Percentiles rank a stretch among this genome's conserved stretches.
Conservation (phyloP, 78 protist genomes). For the Ministeria vibrans region DNA sequence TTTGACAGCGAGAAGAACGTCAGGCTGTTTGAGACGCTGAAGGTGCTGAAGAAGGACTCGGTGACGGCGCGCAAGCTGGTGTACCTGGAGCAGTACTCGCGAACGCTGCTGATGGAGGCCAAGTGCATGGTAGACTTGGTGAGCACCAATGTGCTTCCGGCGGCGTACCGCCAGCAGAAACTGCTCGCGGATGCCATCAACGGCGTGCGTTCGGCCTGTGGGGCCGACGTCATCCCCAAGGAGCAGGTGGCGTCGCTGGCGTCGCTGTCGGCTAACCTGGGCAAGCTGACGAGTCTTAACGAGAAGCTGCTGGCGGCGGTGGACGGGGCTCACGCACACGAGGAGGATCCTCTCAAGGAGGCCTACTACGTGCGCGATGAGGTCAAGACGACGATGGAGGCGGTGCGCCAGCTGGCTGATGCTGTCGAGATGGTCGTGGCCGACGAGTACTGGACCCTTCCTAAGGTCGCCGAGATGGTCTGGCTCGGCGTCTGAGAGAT, state of each 20-base stretch:
- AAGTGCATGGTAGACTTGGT: slow-evolving; percentile 49
- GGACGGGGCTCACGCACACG: slow-evolving; percentile 18
- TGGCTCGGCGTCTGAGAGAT: too few relatives aligned
- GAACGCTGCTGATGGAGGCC: slow-evolving; percentile 69
- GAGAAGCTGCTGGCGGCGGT: slow-evolving; percentile 10
- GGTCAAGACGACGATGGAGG: slow-evolving; percentile 45
- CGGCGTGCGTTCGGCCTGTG: background rate
- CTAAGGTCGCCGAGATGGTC: slow-evolving; percentile 57
- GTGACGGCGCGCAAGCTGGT: slow-evolving; percentile 42
- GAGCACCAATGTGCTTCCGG: slow-evolving; percentile 42
- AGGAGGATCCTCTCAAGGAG: slow-evolving; percentile 24
- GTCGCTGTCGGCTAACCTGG: slow-evolving; percentile 15
- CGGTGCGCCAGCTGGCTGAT: slow-evolving; percentile 55
- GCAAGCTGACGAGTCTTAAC: background rate
- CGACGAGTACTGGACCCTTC: slow-evolving; percentile 54
- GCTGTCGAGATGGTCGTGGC: slow-evolving; percentile 52
- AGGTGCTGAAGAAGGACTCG: slow-evolving; percentile 52
- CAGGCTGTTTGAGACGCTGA: slow-evolving; percentile 45
- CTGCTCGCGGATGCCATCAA: slow-evolving; percentile 30
- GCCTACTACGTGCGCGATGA: background rate
- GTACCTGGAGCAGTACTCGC: slow-evolving; percentile 45
- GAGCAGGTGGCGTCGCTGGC: slow-evolving; percentile 2
- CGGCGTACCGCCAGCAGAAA: slow-evolving; percentile 33
- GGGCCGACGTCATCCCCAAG: background rate
- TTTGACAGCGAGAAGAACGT: slow-evolving; percentile 61